These are phyloP conservation scores for Wallacemonas sp. DNA, from an alignment of 208 protist genomes.

Conservation along the genomic window DNA sequence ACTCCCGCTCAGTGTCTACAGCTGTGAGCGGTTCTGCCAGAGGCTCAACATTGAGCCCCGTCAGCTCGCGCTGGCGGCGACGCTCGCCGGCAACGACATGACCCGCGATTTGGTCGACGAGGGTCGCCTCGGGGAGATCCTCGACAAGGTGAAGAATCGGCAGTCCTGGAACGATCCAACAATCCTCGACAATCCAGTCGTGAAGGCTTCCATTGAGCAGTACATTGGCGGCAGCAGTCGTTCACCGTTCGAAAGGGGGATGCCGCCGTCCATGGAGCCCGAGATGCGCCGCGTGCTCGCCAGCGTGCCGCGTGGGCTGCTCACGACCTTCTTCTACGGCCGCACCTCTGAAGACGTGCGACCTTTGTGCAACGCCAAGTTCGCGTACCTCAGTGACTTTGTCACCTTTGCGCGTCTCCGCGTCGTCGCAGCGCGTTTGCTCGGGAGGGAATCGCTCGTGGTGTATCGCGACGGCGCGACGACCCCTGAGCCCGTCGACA, in stretches of 20 bases:
- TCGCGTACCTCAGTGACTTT: neutral
- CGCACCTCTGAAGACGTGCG: neutral
- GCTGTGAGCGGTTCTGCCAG: neutral
- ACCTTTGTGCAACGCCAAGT: neutral
- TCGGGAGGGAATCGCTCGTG: neutral
- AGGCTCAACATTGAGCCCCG: conserved; percentile 3
- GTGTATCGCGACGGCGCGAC: neutral
- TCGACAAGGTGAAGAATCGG: neutral
- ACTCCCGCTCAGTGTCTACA: neutral
- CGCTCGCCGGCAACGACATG: conserved; percentile 23
- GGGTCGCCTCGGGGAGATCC: neutral
- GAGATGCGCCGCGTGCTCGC: neutral
- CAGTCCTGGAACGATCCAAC: neutral
- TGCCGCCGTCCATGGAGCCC: conserved; percentile 1
- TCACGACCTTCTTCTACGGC: neutral
- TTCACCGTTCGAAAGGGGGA: too few species aligned
- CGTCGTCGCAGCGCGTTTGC: neutral
- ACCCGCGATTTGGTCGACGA: conserved; percentile 7
- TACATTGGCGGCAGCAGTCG: neutral
- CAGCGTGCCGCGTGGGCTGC: neutral
- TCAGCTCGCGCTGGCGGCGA: conserved; percentile 18
- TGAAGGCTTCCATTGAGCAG: conserved; percentile 6
- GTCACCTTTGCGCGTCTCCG: neutral
- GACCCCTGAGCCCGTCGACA: neutral
- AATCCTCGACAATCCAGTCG: neutral